Conservation (phyloP, 805 yeast species). For the Lipomyces starkeyi region DNA sequence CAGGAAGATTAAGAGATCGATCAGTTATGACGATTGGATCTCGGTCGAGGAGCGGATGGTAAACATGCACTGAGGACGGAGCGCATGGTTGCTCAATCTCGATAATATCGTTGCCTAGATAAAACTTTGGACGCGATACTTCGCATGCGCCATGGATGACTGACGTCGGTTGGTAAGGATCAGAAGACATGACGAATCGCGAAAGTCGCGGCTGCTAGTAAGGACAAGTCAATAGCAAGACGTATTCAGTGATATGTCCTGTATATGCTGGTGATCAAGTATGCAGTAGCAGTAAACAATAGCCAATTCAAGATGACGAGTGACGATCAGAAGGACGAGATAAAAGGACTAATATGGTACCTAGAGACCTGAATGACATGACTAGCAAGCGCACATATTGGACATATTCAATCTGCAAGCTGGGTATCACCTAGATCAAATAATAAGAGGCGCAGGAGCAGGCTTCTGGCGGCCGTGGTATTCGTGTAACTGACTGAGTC, state of each 20-base stretch:
- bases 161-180: neutral
- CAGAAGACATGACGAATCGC: neutral
- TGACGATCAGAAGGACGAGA: neutral
- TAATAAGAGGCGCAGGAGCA: neutral
- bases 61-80: neutral
- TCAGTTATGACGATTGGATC: neutral
- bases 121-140: slow-evolving; percentile 20
- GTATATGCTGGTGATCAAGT: neutral
- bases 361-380: neutral
- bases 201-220: neutral
- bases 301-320: neutral
- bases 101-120: slow-evolving; percentile 20
- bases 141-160: neutral
- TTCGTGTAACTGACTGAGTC: neutral
- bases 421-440: neutral
- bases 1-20: neutral
- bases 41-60: neutral
- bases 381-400: neutral
- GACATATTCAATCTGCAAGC: neutral
- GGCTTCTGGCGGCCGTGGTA: neutral
- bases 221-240: neutral
- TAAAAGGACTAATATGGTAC: neutral
- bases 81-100: slow-evolving; percentile 1
- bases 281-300: neutral
- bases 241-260: neutral